Conservation (phyloP, 2,329 filamentous ascomycete genomes). For the Rutstroemia sp. region DNA sequence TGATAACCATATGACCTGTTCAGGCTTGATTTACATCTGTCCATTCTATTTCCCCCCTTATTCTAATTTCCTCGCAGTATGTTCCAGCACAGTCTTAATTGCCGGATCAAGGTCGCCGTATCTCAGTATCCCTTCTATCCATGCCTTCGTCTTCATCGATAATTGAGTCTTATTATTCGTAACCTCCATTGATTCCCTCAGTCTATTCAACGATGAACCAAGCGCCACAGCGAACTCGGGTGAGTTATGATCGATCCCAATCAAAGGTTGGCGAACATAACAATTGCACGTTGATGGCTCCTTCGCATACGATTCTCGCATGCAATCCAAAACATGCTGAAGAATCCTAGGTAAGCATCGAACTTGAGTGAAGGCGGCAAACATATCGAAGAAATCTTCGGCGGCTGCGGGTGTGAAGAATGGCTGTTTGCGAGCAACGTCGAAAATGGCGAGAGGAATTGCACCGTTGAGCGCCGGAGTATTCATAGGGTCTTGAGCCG, state of each 20-base stretch:
- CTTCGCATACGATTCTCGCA: conserved; percentile 52
- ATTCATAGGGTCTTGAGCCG: conserved; percentile 32
- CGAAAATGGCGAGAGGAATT: conserved; percentile 87
- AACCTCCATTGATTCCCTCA: conserved; percentile 46
- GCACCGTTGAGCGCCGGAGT: conserved; percentile 87
- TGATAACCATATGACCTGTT: background rate
- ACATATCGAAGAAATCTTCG: conserved; percentile 73
- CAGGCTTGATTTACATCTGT: background rate
- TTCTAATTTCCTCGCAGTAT: conserved; percentile 31
- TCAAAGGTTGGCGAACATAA: conserved; percentile 61
- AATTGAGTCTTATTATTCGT: conserved; percentile 39
- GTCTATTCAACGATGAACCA: conserved; percentile 52
- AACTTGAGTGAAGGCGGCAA: conserved; percentile 60
- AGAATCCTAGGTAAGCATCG: conserved; percentile 60
- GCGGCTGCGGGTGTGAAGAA: conserved; percentile 60
- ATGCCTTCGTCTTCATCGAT: conserved; percentile 41
- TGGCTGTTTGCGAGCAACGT: conserved; percentile 72
- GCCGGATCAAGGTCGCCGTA: conserved; percentile 46
- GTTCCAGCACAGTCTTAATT: conserved; percentile 47
- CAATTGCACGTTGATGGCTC: conserved; percentile 61
- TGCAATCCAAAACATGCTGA: conserved; percentile 61
- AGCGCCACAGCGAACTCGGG: conserved; percentile 68
- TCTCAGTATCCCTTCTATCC: conserved; percentile 47
- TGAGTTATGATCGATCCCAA: conserved; percentile 55
- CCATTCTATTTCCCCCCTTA: background rate